Evolutionary conservation across 371 early-diverging fungal species (phyloP), one percentile per base, ranked within the genome.

Genomic region (Mortierella sp.): DNA sequence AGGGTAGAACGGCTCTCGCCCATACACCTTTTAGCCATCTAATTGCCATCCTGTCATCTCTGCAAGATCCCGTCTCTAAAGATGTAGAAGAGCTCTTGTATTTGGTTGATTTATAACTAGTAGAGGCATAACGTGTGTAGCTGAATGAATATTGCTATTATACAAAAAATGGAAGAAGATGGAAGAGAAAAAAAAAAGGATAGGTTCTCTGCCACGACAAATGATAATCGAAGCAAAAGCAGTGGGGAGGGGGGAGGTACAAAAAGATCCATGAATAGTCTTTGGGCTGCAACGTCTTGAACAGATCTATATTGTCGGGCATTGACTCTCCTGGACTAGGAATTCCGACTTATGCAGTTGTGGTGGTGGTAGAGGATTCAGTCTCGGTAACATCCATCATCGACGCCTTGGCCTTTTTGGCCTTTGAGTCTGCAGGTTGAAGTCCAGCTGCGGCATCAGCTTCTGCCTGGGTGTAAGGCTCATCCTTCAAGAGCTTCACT

Each of bases 381-480:
- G 14, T 52, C 46, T 69, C 66, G 23, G 71, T 9, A 19, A 64
- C 57, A 45, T 70, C 75, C 71, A 70, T 72, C 15, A 57, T 72
- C 29, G 60, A 72, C n/a, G 53, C 43, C 62, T 76, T 75, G 46
- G 70, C 29, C 66, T 82, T 82, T 62, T 83, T 82, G 29, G 70
- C 60, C 60, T 75, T 84, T 19, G 64, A 72, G 44, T 76, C 77
- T 5, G 77, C 77, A 57, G 64, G 71, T 62, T 71, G 72, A 62
- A 94, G 77, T 19, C 94, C 94, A 18, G 84, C 93, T 6, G 94
- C 94, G 0, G 85, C 86, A 72, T 94, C 94, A 14, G 94, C 93
- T 62, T 94, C 94, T 61, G 88, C 86, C 74, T 92, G 93, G n/a
- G 94, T 88, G 74, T 90, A 94, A 12, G 92, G 86, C n/a, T 81